Conservation (phyloP, 352 stramenopile species). For the Phytophthora citrophthora region DNA sequence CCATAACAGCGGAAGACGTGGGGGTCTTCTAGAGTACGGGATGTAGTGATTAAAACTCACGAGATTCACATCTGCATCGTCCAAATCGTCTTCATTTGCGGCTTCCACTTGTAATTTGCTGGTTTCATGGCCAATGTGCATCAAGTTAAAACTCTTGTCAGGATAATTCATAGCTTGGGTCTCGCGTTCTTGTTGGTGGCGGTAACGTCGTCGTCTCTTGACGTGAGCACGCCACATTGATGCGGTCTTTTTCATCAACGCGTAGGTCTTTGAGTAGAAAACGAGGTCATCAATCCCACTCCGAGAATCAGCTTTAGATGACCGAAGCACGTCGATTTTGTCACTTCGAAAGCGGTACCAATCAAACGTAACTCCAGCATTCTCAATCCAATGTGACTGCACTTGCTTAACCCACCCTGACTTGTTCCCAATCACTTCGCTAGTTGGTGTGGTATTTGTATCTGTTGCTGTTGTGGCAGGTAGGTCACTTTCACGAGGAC, state of each 20-base stretch:
- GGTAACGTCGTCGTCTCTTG: slow-evolving; percentile 21
- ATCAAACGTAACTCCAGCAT: slow-evolving; percentile 29
- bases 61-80: slow-evolving; percentile 34
- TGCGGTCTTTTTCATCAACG: slow-evolving; percentile 55
- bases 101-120: slow-evolving; percentile 14
- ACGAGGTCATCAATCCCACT: slow-evolving; percentile 41
- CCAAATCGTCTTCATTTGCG: slow-evolving; percentile 8
- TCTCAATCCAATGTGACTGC: slow-evolving; percentile 30
- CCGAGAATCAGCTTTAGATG: not conserved
- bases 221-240: slow-evolving; percentile 50
- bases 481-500: not conserved
- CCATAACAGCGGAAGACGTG: slow-evolving; percentile 30
- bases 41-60: slow-evolving; percentile 7
- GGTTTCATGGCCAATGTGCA: slow-evolving; percentile 21
- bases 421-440: not conserved
- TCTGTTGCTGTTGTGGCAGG: not conserved
- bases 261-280: slow-evolving; percentile 57
- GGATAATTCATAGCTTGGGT: slow-evolving; percentile 24
- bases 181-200: slow-evolving; percentile 18
- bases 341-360: slow-evolving; percentile 38
- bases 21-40: slow-evolving; percentile 16
- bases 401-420: slow-evolving; percentile 18
- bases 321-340: slow-evolving; percentile 26
- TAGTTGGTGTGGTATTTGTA: not conserved
- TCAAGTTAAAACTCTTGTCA: slow-evolving; percentile 36